Conservation (phyloP, 441 rosid species). For the Populus tomentosa region DNA sequence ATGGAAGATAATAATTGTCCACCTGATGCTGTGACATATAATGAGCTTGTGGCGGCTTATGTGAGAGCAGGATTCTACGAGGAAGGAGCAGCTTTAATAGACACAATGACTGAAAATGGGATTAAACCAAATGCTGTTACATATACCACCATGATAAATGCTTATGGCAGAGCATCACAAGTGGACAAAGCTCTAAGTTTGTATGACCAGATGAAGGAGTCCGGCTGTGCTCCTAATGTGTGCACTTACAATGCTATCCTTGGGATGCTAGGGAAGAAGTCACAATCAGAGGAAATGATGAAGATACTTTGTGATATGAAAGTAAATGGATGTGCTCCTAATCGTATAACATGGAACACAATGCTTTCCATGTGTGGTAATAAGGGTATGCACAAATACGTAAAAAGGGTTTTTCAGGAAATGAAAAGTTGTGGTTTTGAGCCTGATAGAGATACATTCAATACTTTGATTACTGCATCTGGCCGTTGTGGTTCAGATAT, state of each 20-base stretch:
- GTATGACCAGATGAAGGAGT: slow-evolving; percentile 60
- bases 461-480: slow-evolving; percentile 71
- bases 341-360: slow-evolving; percentile 86
- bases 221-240: slow-evolving; percentile 76
- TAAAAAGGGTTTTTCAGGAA: slow-evolving; percentile 59
- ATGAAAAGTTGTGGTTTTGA: slow-evolving; percentile 89
- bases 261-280: slow-evolving; percentile 76
- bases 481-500: slow-evolving; percentile 73
- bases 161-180: slow-evolving; percentile 78
- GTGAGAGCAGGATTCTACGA: slow-evolving; percentile 78
- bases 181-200: slow-evolving; percentile 63
- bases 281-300: slow-evolving; percentile 64
- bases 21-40: slow-evolving; percentile 72
- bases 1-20: slow-evolving; percentile 79
- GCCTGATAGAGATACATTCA: slow-evolving; percentile 87
- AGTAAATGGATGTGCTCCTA: slow-evolving; percentile 69
- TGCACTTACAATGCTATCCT: slow-evolving; percentile 76
- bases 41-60: slow-evolving; percentile 81
- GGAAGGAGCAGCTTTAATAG: slow-evolving; percentile 75
- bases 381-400: slow-evolving; percentile 58
- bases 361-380: slow-evolving; percentile 78
- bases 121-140: slow-evolving; percentile 77
- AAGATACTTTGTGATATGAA: slow-evolving; percentile 72
- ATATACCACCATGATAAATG: slow-evolving; percentile 77
- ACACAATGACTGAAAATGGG: slow-evolving; percentile 57